These are phyloP conservation scores for Phalaenopsis aphrodite DNA, from an alignment of 106 monocot species.

Conservation along the genomic window DNA sequence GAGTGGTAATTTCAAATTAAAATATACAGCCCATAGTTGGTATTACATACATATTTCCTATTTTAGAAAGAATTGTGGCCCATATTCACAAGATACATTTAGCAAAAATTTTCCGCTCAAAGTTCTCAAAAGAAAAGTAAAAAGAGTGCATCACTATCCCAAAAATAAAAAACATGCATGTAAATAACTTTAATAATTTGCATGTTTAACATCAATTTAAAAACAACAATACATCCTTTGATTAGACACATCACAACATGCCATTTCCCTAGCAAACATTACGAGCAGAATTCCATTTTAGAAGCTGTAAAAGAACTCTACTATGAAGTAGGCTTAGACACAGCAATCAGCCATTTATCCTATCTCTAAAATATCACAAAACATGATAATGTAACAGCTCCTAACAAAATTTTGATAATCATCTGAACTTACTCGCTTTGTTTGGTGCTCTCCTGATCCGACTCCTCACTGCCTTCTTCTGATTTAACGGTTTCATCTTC, in stretches of 20 bases:
- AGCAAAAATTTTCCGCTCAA: no score
- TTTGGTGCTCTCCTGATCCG: constrained; percentile 9
- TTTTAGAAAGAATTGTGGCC: no score
- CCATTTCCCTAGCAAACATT: background rate
- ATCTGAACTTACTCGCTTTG: constrained; percentile 3
- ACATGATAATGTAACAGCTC: background rate
- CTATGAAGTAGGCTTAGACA: background rate
- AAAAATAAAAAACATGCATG: no score
- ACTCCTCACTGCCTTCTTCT: constrained; percentile 19
- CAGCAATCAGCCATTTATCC: background rate
- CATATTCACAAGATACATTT: no score
- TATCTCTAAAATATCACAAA: background rate
- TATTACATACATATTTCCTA: no score
- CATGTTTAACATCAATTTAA: background rate
- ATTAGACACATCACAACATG: background rate
- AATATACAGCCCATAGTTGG: no score
- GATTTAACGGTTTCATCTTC: constrained; percentile 7
- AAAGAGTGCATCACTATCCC: no score
- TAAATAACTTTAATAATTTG: background rate
- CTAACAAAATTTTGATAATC: background rate
- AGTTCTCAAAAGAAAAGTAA: no score
- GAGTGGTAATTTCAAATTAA: no score
- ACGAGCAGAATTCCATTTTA: background rate
- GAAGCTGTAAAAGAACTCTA: background rate
- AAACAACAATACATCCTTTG: background rate